These are phyloP conservation scores for Coelastrella sp. DNA, from an alignment of 139 green algal genomes.

Conservation along the genomic window DNA sequence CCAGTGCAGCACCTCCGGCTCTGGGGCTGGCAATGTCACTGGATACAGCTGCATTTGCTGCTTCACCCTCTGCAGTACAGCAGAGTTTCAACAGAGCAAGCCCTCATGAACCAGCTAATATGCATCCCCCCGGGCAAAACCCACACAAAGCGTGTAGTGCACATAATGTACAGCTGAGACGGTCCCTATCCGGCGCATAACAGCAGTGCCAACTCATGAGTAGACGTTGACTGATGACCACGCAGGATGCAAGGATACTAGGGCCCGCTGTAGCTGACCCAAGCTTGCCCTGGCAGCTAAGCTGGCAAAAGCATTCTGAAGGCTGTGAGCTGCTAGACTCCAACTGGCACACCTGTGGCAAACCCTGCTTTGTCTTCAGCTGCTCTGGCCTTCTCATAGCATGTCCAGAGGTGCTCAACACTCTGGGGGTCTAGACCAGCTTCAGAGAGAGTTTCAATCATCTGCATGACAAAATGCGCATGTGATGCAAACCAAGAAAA, in stretches of 20 bases:
- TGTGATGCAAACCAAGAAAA: neutral
- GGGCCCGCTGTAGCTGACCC: too few relatives aligned
- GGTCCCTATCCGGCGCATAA: too few relatives aligned
- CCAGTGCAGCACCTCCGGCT: slow-evolving; percentile 68
- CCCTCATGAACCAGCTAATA: too few relatives aligned
- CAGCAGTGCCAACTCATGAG: too few relatives aligned
- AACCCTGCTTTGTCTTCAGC: slow-evolving; percentile 63
- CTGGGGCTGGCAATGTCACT: slow-evolving; percentile 43
- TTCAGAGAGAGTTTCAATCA: slow-evolving; percentile 59
- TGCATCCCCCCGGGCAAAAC: too few relatives aligned
- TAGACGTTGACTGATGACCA: too few relatives aligned
- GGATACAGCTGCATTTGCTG: slow-evolving; percentile 52
- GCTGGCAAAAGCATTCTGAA: neutral
- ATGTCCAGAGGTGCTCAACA: slow-evolving; percentile 55
- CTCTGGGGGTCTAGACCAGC: slow-evolving; percentile 60
- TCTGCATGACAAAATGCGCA: neutral
- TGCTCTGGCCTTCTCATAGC: slow-evolving; percentile 43
- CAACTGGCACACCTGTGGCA: slow-evolving; percentile 16
- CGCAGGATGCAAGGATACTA: too few relatives aligned
- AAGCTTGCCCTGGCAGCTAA: too few relatives aligned
- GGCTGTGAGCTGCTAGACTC: neutral
- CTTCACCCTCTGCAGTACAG: slow-evolving; percentile 56
- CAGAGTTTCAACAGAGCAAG: neutral
- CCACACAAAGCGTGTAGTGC: too few relatives aligned
- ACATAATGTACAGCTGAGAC: too few relatives aligned